phyloP scores from a whole-genome alignment of 1,139 yeast species.

The Geotrichum candidum region DNA sequence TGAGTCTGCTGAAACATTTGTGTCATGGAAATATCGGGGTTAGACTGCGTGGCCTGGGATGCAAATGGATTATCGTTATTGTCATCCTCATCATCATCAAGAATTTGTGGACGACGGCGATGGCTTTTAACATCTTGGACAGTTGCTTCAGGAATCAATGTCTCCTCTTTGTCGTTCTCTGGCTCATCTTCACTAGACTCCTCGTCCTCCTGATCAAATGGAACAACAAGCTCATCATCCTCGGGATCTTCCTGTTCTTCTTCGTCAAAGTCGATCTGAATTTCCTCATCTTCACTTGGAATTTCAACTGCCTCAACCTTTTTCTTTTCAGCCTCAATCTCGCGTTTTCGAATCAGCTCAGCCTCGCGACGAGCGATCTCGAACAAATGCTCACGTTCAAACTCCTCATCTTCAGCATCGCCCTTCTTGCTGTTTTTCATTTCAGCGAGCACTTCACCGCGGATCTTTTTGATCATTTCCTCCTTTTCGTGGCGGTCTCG shows the following conservation, averaged over 20 bases:
- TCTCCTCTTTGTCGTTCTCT: constrained; percentile 12
- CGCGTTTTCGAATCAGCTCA: constrained; percentile 32
- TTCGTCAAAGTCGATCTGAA: constrained; percentile 25
- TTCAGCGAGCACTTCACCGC: constrained; percentile 26
- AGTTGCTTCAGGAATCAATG: not conserved
- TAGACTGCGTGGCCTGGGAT: not conserved
- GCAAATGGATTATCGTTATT: not conserved
- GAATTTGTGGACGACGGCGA: constrained; percentile 5
- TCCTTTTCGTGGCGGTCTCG: constrained; percentile 27
- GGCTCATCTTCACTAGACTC: constrained; percentile 20
- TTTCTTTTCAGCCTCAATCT: constrained; percentile 28
- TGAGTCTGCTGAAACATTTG: constrained; percentile 10
- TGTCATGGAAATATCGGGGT: not conserved
- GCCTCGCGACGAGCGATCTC: constrained; percentile 48
- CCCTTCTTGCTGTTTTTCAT: constrained; percentile 19
- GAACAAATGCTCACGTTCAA: constrained; percentile 45
- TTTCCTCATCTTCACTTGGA: constrained; percentile 22
- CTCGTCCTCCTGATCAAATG: constrained; percentile 23
- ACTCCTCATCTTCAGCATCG: constrained; percentile 29
- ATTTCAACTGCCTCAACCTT: constrained; percentile 26
- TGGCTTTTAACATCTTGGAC: not conserved
- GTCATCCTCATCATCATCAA: constrained; percentile 17
- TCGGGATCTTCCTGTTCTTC: constrained; percentile 26
- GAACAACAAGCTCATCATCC: constrained; percentile 12
- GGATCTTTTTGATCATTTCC: constrained; percentile 30